Conservation (phyloP, 176 grass and related monocot genomes). For the Poa annua region DNA sequence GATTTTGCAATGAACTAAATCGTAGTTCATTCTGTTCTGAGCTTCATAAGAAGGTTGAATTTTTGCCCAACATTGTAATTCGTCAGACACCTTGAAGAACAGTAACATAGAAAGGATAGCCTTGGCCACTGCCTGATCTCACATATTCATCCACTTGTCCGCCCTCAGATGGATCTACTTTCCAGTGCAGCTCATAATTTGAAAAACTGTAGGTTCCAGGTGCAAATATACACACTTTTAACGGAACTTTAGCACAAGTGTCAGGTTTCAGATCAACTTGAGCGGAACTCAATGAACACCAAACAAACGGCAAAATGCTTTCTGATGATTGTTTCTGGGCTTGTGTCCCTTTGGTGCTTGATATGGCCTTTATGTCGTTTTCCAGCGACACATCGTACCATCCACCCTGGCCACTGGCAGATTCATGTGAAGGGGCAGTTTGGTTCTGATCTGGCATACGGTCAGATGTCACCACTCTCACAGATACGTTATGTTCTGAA, state of each 20-base stretch:
- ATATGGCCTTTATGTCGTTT: slow-evolving; percentile 67
- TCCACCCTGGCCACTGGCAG: slow-evolving; percentile 57
- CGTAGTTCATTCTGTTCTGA: not conserved
- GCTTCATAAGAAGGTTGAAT: not conserved
- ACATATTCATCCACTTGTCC: slow-evolving; percentile 42
- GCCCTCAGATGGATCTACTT: slow-evolving; percentile 40
- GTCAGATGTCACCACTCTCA: slow-evolving; percentile 70
- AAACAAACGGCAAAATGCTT: slow-evolving; percentile 73
- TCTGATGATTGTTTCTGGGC: slow-evolving; percentile 55
- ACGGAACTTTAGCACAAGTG: slow-evolving; percentile 61
- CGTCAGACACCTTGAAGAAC: slow-evolving; percentile 51
- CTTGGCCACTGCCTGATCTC: slow-evolving; percentile 48
- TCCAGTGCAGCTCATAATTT: slow-evolving; percentile 92
- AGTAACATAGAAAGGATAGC: slow-evolving; percentile 86
- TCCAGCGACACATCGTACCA: slow-evolving; percentile 85
- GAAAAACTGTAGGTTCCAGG: slow-evolving; percentile 91
- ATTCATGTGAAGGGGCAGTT: slow-evolving; percentile 49
- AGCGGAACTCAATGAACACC: slow-evolving; percentile 77
- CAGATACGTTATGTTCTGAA: slow-evolving; percentile 43
- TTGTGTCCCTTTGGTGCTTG: slow-evolving; percentile 53
- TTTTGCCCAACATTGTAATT: not conserved
- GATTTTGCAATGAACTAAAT: slow-evolving; percentile 12
- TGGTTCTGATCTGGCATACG: slow-evolving; percentile 48
- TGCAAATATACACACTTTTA: slow-evolving; percentile 81
- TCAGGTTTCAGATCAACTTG: slow-evolving; percentile 66